Base-by-base conservation (phyloP, 371 early-diverging fungal genomes). In the Zychaea mexicana region DNA sequence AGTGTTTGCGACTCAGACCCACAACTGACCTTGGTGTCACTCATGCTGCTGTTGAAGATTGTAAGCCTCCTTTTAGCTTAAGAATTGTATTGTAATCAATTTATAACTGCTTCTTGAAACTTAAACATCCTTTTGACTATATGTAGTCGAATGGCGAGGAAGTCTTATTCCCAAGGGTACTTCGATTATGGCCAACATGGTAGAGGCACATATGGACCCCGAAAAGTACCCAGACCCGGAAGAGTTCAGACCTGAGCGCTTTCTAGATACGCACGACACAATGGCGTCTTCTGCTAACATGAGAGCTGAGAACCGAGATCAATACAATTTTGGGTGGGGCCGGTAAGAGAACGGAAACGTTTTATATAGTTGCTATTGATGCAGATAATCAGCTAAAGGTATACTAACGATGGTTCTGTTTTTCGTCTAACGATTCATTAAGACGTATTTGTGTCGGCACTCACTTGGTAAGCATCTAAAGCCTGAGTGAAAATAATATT, bases 101-200 rank as follows among this genome's bases (percentile, higher is more conserved):
- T 24, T 57, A 13, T 30, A 39, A 22, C n/a, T 46, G n/a, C 13
- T 15, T 10, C 26, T 21, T 22, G 5, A n/a, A 30, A 10, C 27
- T 19, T 38, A 36, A 8, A 15, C 52, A 4, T 22, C 27, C 3
- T 52, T 32, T 4, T 42, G 7, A 1, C 13, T n/a, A 42, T 42
- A n/a, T 42, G n/a, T 42, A 64, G 64, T 64, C 28, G 46, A 52
- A 30, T 46, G 70, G 21, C 55, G 46, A 28, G 74, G 73, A 6
- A 66, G 67, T 52, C 26, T 42, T 12, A 74, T 79, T 12, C 77
- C 72, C 7, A 70, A 72, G 45, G 69, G 68, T 22, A 62, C 77
- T 2, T 33, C 24, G 24, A 30, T 76, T 30, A 31, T 70, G 30
- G 24, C 64, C 30, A 71, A 71, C 52, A 39, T 64, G 31, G 21